Base-by-base conservation (phyloP, 202 grass and related monocot species). In the Schoenoplectus tabernaemontani region DNA sequence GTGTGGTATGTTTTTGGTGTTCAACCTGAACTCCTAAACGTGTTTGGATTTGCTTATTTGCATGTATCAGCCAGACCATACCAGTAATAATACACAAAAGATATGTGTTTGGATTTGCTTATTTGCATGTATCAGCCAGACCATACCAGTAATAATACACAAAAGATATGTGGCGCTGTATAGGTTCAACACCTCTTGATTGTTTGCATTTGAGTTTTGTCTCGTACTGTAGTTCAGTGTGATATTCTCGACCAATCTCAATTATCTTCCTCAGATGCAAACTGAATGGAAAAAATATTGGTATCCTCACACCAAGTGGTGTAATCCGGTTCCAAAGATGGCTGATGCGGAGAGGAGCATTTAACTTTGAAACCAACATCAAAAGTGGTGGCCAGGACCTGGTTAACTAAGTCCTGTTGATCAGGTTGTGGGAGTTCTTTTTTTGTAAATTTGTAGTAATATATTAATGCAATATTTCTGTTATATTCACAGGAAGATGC, bases 401-500 rank as follows among this genome's bases (percentile, higher is more conserved):
- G 39, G 32, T 57, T 78, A 28, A 53, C 2, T 54, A 4, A n/a
- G 9, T 76, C 17, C 59, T 78, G 58, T 80, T 10, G 15, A 80
- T 46, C 28, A 5, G 34, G 23, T 6, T 71, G 28, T 41, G 10
- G 59, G 44, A 80, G 22, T 32, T 74, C 47, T n/a, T n/a, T 56
- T 36, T 76, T 13, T 58, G 17, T 66, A 86, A 54, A 50, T 75
- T 54, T 34, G 28, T 75, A 54, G 54, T 75, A 75, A 51, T 16
- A 53, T n/a, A 51, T 33, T 54, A 36, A 2, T 75, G 10, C 12
- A 10, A 10, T 4, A 10, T 53, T 72, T 51, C 24, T 53, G 9
- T 53, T 53, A 1, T 8, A 74, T 58, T 54, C 41, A 75, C 82
- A 99, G 96, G 92, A 96, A 85, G 92, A 91, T 96, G 92, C 96